Base-by-base conservation (phyloP, 768 basidiomycete species). In the Podaxis mareebaensis region DNA sequence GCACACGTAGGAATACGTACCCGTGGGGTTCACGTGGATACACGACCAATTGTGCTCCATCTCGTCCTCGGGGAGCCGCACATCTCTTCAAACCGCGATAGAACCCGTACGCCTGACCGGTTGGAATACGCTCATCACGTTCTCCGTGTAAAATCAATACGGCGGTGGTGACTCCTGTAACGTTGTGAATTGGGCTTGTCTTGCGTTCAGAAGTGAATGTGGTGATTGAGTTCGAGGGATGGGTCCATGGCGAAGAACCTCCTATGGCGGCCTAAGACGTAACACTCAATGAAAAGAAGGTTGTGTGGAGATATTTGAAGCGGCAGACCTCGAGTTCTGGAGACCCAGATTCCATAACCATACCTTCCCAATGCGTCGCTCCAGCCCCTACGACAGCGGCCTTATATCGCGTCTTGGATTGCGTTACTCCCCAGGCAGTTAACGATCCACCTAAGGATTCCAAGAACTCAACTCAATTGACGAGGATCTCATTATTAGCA, bases 121-220 rank as follows among this genome's bases (percentile, higher is more conserved):
- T 58, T 6, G 84, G 83, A 24, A 84, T 84, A 0, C 86, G 77
- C 39, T 81, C 75, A 66, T 87, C 86, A 60, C 76, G 78, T 53
- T 81, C 79, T 0, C 86, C 86, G 39, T 86, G 73, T 11, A 83
- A 66, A 40, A 87, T 68, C 20, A 84, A 71, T 15, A 85, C 79
- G 0, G 84, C 83, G 3, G 80, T 75, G 52, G 67, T 71, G 28
- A 86, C 79, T 0, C 70, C 71, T 20, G 76, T 71, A 7, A 85
- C 75, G 53, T 65, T 67, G 54, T 76, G 76, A 44, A 76, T 67
- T 3, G 76, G 76, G 60, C 73, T 74, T 1, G 68, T 66, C 60
- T 70, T 73, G 40, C 74, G 63, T 68, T 70, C 42, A 62, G 59
- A 66, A 12, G 13, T 38, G 24, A 63, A 63, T 20, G 54, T 51